Conservation (phyloP, 2,329 filamentous ascomycete species). For the Achaetomium macrosporum region DNA sequence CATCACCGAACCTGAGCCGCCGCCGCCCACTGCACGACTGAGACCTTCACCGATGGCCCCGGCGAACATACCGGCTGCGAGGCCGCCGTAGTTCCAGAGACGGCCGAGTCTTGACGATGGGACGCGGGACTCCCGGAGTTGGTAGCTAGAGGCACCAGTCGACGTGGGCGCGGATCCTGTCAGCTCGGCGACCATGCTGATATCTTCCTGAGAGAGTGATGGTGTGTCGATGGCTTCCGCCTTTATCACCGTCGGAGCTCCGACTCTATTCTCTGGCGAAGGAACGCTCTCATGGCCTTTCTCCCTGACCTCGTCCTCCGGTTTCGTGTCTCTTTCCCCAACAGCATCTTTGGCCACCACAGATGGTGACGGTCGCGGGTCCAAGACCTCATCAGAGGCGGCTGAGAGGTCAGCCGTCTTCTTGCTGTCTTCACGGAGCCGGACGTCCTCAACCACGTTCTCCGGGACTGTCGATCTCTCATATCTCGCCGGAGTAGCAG, state of each 20-base stretch:
- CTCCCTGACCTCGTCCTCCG: not conserved
- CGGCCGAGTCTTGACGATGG: conserved; percentile 81
- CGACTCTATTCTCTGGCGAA: not conserved
- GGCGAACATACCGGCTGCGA: conserved; percentile 92
- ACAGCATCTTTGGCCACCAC: not conserved
- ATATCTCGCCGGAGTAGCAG: not conserved
- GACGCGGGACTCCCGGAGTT: conserved; percentile 82
- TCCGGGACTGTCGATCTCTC: not conserved
- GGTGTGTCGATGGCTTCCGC: not conserved
- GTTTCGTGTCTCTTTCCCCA: not conserved
- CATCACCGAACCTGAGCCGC: conserved; percentile 68
- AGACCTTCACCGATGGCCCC: conserved; percentile 83
- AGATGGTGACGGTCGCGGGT: not conserved
- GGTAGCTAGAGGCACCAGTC: conserved; percentile 43
- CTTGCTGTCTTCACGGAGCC: not conserved
- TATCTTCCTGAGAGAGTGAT: conserved; percentile 25
- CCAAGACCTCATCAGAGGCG: not conserved
- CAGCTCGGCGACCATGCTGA: conserved; percentile 22
- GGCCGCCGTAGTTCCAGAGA: conserved; percentile 89
- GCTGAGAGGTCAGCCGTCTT: not conserved
- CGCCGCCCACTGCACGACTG: conserved; percentile 68
- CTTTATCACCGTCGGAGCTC: not conserved
- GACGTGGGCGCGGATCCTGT: conserved; percentile 6
- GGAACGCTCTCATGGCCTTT: not conserved
- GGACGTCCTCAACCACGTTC: not conserved